These are phyloP conservation scores for Mortierella claussenii DNA, from an alignment of 192 early-diverging fungal genomes.

Conservation along the genomic window DNA sequence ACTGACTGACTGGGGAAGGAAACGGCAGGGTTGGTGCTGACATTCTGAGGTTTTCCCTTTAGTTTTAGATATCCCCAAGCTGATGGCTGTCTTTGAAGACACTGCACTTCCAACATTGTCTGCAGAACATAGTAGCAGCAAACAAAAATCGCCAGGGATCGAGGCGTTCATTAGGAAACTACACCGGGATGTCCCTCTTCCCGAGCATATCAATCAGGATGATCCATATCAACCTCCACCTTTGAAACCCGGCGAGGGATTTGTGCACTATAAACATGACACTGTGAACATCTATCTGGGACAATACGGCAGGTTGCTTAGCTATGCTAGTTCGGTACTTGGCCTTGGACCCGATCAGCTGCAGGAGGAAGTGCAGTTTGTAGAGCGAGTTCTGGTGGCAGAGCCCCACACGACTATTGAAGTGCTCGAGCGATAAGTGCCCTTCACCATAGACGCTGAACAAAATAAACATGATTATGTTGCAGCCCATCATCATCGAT, in stretches of 20 bases:
- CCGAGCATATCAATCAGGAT: background rate
- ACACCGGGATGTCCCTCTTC: conserved; percentile 4
- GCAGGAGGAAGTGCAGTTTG: background rate
- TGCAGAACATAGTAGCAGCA: background rate
- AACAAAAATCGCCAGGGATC: conserved; percentile 1
- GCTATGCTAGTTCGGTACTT: conserved; percentile 28
- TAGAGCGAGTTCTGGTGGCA: no score
- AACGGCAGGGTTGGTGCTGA: no score
- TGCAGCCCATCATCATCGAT: no score
- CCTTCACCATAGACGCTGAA: no score
- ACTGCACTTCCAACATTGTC: conserved; percentile 3
- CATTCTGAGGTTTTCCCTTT: conserved; percentile 1
- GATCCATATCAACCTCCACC: conserved; percentile 9
- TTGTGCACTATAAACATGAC: conserved; percentile 30
- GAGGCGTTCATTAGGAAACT: conserved; percentile 32
- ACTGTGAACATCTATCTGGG: conserved; percentile 9
- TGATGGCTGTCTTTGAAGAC: background rate
- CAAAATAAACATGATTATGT: no score
- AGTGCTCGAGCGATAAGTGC: no score
- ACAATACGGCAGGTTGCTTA: conserved; percentile 19
- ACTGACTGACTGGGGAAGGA: no score
- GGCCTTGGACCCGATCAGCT: background rate
- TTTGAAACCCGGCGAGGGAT: conserved; percentile 17
- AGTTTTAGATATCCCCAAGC: background rate
- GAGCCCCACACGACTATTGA: no score